Base-by-base conservation (phyloP, 305 asterid species). In the Solanum aculeatissimum region DNA sequence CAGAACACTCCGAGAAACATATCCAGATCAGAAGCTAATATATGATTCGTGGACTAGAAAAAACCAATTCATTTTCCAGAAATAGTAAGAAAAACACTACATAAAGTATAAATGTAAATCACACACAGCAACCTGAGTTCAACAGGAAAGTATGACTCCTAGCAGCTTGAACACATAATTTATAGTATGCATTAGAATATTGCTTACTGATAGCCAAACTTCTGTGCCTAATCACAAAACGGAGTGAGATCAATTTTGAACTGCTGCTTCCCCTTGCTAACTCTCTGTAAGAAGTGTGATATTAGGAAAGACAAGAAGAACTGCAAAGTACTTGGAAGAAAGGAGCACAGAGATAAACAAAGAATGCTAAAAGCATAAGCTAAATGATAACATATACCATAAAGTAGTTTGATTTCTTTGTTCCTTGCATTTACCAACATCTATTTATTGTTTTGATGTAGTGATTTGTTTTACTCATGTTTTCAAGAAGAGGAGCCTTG, bases 201-300 rank as follows among this genome's bases (percentile, higher is more conserved):
- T 75, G 62, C 81, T 75, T 49, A 75, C 81, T 15, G 62, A 75
- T 49, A 75, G 81, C 81, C 45, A 75, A 75, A 47, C 45, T 74
- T 74, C 16, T 25, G 81, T 49, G 81, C 32, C 85, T 84, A 87
- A 45, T 82, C 91, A 51, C 86, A 80, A 86, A 89, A 91, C 4
- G 97, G 98, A 84, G 97, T 90, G 90, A 95, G 97, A 88, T 95
- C 98, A 81, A 94, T 93, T 83, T 92, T 83, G 66, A 91, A 93
- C 2, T 86, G 93, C 68, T 94, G 86, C 91, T 94, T 94, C 85
- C 98, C 98, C 87, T 94, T 94, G 95, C 93, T 93, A 85, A 89
- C 94, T 88, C 91, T 92, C 98, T 95, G 38, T 74, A 91, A 84
- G 77, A 80, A 80, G 85, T 54, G 9, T 32, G 55, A 62, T 57